phyloP scores from a whole-genome alignment of 352 stramenopile genomes.

The Phytopythium ostracodes region DNA sequence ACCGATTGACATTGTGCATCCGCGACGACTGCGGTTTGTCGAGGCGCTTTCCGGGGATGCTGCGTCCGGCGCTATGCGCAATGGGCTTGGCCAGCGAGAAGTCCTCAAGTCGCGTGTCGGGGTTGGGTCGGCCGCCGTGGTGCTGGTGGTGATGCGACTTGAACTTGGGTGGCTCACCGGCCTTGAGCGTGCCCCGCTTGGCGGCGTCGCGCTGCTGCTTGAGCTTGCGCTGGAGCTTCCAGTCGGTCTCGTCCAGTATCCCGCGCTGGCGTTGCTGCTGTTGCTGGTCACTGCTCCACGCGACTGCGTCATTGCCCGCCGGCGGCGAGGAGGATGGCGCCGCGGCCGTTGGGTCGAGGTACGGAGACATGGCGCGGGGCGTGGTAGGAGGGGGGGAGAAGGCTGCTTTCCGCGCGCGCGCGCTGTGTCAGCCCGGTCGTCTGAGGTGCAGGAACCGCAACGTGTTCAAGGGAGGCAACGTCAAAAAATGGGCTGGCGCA shows the following conservation, averaged over 20 bases:
- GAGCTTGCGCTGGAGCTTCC: slow-evolving; percentile 62
- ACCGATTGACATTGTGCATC: slow-evolving; percentile 33
- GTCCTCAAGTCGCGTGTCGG: slow-evolving; percentile 31
- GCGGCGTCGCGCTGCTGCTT: slow-evolving; percentile 59
- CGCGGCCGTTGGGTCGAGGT: slow-evolving; percentile 5
- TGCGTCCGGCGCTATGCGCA: slow-evolving; percentile 20
- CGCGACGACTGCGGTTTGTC: slow-evolving; percentile 7
- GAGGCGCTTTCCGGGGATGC: slow-evolving; percentile 30
- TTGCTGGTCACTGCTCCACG: background rate
- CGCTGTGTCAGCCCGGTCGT: background rate
- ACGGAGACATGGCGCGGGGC: slow-evolving; percentile 1
- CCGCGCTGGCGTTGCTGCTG: background rate
- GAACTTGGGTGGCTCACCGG: slow-evolving; percentile 22
- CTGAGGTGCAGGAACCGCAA: background rate
- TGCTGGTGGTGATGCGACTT: slow-evolving; percentile 24
- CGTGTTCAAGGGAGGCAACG: slow-evolving; percentile 7
- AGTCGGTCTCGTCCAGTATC: slow-evolving; percentile 27
- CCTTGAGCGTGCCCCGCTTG: slow-evolving; percentile 23
- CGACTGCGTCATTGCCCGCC: background rate
- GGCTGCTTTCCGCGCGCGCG: background rate
- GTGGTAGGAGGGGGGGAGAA: background rate
- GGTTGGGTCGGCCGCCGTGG: slow-evolving; percentile 16
- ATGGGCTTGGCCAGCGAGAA: slow-evolving; percentile 24
- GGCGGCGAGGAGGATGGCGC: slow-evolving; percentile 1
- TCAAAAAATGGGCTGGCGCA: slow-evolving; percentile 2